These are phyloP conservation scores for Phylloporus arenicola DNA, from an alignment of 768 basidiomycete genomes.

Conservation along the genomic window DNA sequence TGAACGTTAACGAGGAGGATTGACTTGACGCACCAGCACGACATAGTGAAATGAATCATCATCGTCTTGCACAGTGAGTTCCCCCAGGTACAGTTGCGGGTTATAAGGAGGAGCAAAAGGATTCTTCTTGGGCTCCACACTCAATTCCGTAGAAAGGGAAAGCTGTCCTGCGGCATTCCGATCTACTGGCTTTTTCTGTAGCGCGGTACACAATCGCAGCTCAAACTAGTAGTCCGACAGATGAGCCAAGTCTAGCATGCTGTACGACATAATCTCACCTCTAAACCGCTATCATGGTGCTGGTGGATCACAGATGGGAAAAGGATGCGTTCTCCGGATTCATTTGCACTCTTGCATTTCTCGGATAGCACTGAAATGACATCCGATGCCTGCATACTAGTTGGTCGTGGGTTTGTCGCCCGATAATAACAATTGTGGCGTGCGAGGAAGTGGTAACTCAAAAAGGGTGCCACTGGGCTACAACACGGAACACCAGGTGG, in stretches of 20 bases:
- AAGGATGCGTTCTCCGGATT: constrained; percentile 65
- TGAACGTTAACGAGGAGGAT: background rate
- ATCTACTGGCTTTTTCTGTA: constrained; percentile 69
- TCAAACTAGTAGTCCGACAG: constrained; percentile 56
- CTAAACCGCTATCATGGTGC: constrained; percentile 55
- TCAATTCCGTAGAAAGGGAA: constrained; percentile 22
- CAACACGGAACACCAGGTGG: too few relatives aligned
- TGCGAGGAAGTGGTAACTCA: constrained; percentile 4
- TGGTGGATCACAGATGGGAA: constrained; percentile 68
- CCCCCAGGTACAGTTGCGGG: constrained; percentile 68
- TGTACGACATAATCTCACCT: constrained; percentile 41
- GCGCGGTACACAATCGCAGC: constrained; percentile 77
- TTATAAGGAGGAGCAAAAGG: constrained; percentile 89
- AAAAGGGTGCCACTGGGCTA: background rate
- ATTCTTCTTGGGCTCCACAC: constrained; percentile 36
- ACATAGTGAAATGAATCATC: constrained; percentile 55
- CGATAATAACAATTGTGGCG: constrained; percentile 1
- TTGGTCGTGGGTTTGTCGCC: background rate
- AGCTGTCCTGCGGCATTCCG: constrained; percentile 39
- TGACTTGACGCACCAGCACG: constrained; percentile 52
- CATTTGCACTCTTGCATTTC: constrained; percentile 53
- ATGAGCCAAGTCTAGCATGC: background rate
- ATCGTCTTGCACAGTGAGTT: constrained; percentile 48
- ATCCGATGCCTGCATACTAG: constrained; percentile 32
- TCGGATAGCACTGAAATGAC: constrained; percentile 51